Evolutionary conservation across 352 stramenopile genomes (phyloP).

Genomic region (Phytophthora pistaciae): DNA sequence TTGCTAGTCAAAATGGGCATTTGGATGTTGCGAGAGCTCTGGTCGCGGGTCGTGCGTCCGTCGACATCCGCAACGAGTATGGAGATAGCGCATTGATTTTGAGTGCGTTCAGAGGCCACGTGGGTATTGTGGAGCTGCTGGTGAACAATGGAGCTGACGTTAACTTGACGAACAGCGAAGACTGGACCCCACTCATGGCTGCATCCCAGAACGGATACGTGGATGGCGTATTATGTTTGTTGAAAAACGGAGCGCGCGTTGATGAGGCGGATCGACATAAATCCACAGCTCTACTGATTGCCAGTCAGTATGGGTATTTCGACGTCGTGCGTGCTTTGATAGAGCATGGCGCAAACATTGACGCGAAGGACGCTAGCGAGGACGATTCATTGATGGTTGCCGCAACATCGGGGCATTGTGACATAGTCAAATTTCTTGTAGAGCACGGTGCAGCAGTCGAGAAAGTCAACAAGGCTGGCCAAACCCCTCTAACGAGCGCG

Average conservation of each 20-base stretch:
- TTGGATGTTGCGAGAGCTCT: not conserved
- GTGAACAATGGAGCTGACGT: not conserved
- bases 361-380: not conserved
- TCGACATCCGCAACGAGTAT: not conserved
- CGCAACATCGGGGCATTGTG: not conserved
- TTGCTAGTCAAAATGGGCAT: not conserved
- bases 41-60: not conserved
- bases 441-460: not conserved
- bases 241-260: not conserved
- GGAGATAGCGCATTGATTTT: not conserved
- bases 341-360: not conserved
- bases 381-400: not conserved
- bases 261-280: not conserved
- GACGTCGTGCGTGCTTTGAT: not conserved
- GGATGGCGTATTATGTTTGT: not conserved
- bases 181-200: not conserved
- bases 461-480: not conserved
- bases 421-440: not conserved
- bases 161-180: not conserved
- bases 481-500: not conserved
- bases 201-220: not conserved
- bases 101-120: not conserved
- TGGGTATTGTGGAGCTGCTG: not conserved
- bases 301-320: not conserved
- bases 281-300: not conserved